Percentiles rank a stretch among this genome's conserved stretches.
phyloP scores from a whole-genome alignment of 768 basidiomycete genomes.

The Leccinum uliginosum region DNA sequence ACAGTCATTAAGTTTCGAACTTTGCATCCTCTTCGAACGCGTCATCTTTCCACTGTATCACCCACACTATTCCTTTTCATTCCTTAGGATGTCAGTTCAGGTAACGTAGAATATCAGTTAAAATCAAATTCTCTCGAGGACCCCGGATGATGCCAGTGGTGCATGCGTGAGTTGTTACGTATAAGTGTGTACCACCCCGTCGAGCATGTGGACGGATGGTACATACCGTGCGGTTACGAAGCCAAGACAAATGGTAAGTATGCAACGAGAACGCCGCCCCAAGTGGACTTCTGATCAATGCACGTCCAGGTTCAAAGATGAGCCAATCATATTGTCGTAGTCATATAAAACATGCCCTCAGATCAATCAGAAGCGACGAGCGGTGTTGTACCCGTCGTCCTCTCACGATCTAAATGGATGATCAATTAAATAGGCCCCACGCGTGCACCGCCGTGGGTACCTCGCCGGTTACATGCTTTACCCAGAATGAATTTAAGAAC shows the following conservation, averaged over 20 bases:
- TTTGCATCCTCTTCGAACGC: constrained; percentile 23
- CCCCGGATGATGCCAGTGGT: background rate
- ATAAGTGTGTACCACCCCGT: background rate
- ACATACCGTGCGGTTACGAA: background rate
- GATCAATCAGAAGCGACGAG: too few species aligned
- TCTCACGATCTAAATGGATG: background rate
- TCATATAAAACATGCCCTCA: background rate
- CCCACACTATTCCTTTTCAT: constrained; percentile 15
- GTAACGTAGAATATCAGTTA: constrained; percentile 24
- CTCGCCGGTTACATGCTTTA: background rate
- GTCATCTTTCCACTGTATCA: constrained; percentile 33
- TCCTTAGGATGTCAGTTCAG: constrained; percentile 15
- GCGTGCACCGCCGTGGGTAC: background rate
- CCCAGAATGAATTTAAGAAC: too few species aligned
- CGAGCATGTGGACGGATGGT: background rate
- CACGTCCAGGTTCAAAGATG: background rate
- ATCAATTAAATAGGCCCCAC: background rate
- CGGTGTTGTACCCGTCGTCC: too few species aligned
- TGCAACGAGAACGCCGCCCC: background rate
- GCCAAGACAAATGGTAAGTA: background rate
- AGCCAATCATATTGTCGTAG: background rate
- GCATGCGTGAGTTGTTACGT: background rate
- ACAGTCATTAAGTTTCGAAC: constrained; percentile 33
- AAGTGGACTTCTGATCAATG: background rate
- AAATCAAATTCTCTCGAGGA: constrained; percentile 7